A percentile compares a stretch with the other conserved stretches of the same genome.
phyloP scores from a whole-genome alignment of 2,329 filamentous ascomycete genomes.

The Epichloe glyceriae region DNA sequence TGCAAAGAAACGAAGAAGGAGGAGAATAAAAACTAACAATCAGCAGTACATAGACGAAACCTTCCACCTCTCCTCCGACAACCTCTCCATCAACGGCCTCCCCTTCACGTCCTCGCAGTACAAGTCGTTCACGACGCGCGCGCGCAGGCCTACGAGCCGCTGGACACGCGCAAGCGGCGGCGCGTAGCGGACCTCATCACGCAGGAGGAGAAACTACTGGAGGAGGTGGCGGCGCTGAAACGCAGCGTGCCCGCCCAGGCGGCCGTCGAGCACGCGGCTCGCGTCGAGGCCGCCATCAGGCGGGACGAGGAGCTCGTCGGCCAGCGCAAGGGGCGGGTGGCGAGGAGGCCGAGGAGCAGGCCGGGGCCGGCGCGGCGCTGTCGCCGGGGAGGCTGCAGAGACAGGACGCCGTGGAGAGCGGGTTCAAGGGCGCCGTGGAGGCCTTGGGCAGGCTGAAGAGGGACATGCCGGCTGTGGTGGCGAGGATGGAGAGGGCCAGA shows the following conservation, averaged over 20 bases:
- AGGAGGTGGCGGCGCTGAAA: constrained; percentile 50
- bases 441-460: constrained; percentile 40
- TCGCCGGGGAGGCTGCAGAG: constrained; percentile 28
- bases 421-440: constrained; percentile 34
- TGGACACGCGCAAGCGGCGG: constrained; percentile 45
- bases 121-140: constrained; percentile 21
- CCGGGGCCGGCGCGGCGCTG: constrained; percentile 16
- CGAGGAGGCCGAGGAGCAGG: constrained; percentile 11
- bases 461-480: constrained; percentile 48
- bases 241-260: constrained; percentile 34
- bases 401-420: constrained; percentile 28
- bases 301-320: constrained; percentile 35
- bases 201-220: constrained; percentile 50
- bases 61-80: constrained; percentile 44
- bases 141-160: constrained; percentile 40
- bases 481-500: constrained; percentile 51
- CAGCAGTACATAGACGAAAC: constrained; percentile 47
- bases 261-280: constrained; percentile 29
- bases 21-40: neutral
- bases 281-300: constrained; percentile 24
- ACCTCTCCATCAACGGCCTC: constrained; percentile 51
- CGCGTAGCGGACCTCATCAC: constrained; percentile 47
- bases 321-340: constrained; percentile 12
- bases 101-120: constrained; percentile 26
- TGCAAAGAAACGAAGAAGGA: neutral